Conservation (phyloP, 495 filamentous ascomycete genomes). For the Penicillium nucicola region DNA sequence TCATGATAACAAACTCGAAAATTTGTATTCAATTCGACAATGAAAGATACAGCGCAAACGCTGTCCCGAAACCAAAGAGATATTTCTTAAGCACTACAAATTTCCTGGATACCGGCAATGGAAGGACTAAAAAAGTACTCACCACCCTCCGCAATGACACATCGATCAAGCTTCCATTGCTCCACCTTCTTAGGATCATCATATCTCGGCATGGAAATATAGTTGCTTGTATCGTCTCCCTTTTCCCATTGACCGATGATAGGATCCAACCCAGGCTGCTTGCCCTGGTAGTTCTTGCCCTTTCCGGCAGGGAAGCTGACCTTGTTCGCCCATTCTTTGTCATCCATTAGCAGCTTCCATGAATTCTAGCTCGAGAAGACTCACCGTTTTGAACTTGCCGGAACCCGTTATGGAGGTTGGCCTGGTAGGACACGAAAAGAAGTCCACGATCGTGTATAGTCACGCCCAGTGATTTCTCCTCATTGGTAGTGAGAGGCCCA, state of each 20-base stretch:
- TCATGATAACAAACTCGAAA: too few species aligned
- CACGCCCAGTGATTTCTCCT: neutral
- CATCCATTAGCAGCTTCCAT: neutral
- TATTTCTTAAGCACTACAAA: too few species aligned
- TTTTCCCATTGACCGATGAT: too few species aligned
- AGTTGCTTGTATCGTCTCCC: too few species aligned
- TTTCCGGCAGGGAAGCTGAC: too few species aligned
- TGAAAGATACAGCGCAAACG: too few species aligned
- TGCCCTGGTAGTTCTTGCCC: too few species aligned
- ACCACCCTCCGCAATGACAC: constrained; percentile 26
- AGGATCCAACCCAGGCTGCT: too few species aligned
- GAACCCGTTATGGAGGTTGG: constrained; percentile 34
- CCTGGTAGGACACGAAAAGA: constrained; percentile 41
- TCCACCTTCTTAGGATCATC: too few species aligned
- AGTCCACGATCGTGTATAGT: constrained; percentile 32
- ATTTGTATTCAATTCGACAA: too few species aligned
- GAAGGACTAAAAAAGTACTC: constrained; percentile 29
- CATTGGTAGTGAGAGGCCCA: constrained; percentile 2
- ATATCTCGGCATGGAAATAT: too few species aligned
- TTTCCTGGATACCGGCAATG: constrained; percentile 3
- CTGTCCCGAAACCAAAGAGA: too few species aligned
- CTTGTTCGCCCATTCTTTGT: neutral
- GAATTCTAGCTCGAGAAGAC: neutral
- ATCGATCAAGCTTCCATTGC: constrained; percentile 4
- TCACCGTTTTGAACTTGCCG: constrained; percentile 33